A percentile compares a stretch with the other conserved stretches of the same genome.
These are phyloP conservation scores for Lichtheimia ramosa DNA, from an alignment of 371 early-diverging fungal genomes.

Conservation along the genomic window DNA sequence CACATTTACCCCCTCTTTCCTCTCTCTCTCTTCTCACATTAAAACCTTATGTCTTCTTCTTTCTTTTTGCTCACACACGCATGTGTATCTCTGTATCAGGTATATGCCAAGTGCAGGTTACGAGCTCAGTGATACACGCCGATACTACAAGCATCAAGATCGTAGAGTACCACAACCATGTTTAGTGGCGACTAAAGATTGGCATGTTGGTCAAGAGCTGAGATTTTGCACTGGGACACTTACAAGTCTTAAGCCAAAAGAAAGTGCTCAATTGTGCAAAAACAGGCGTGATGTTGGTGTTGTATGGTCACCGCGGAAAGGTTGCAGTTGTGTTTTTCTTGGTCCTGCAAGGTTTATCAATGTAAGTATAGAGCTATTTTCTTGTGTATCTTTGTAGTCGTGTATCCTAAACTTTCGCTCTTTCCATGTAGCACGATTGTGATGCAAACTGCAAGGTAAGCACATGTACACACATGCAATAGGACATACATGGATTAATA, in stretches of 20 bases:
- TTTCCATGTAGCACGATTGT: conserved; percentile 81
- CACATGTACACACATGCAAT: conserved; percentile 1
- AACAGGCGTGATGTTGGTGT: conserved; percentile 82
- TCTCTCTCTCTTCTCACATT: neutral
- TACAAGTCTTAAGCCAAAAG: conserved; percentile 67
- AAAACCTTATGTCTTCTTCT: neutral
- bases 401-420: conserved; percentile 1
- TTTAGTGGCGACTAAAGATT: conserved; percentile 77
- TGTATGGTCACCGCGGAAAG: conserved; percentile 76
- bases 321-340: conserved; percentile 77
- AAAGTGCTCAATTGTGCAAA: conserved; percentile 67
- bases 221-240: conserved; percentile 78
- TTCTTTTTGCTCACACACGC: neutral
- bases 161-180: conserved; percentile 75
- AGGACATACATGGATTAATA: neutral
- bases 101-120: conserved; percentile 86
- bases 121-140: conserved; percentile 71
- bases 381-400: neutral
- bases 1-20: conserved; percentile 27
- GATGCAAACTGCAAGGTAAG: conserved; percentile 76
- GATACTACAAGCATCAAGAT: conserved; percentile 66
- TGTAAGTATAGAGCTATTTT: conserved; percentile 26
- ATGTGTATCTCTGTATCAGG: conserved; percentile 40
- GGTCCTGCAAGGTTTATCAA: conserved; percentile 96
- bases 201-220: conserved; percentile 76